phyloP scores from a whole-genome alignment of 139 green algal genomes.

The Tetradesmus lagerheimii region DNA sequence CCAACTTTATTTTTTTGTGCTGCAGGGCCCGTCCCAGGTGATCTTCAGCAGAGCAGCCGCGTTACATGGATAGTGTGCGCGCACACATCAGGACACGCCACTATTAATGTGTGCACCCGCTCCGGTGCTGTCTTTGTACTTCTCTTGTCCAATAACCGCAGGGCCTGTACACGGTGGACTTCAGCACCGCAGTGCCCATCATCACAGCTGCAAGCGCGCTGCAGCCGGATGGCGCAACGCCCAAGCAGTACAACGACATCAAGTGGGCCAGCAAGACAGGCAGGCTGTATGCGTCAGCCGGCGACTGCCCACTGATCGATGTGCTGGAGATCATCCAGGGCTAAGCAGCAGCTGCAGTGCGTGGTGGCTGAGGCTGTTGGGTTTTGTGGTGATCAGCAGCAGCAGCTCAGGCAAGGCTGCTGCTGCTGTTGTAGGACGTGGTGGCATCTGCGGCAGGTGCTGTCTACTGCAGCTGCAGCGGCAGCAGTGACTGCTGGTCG shows the following conservation, averaged over 20 bases:
- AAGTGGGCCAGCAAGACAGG: conserved; percentile 10
- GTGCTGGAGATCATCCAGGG: conserved; percentile 22
- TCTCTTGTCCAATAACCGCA: no score
- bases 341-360: not conserved
- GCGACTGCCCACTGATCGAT: not conserved
- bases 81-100: no score
- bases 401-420: not conserved
- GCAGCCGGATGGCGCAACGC: not conserved
- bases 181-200: not conserved
- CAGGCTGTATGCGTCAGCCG: conserved; percentile 14
- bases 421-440: not conserved
- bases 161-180: conserved; percentile 37
- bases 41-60: no score
- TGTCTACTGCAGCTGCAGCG: not conserved
- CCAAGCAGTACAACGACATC: conserved; percentile 44
- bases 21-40: no score
- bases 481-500: no score
- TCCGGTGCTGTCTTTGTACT: no score
- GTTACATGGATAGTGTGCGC: no score
- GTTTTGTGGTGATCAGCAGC: no score
- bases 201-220: conserved; percentile 18
- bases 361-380: no score
- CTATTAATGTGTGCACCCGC: no score
- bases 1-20: no score
- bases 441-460: not conserved